Evolutionary conservation across 2,329 filamentous ascomycete species (phyloP).

Genomic region (Orbilia javanica): DNA sequence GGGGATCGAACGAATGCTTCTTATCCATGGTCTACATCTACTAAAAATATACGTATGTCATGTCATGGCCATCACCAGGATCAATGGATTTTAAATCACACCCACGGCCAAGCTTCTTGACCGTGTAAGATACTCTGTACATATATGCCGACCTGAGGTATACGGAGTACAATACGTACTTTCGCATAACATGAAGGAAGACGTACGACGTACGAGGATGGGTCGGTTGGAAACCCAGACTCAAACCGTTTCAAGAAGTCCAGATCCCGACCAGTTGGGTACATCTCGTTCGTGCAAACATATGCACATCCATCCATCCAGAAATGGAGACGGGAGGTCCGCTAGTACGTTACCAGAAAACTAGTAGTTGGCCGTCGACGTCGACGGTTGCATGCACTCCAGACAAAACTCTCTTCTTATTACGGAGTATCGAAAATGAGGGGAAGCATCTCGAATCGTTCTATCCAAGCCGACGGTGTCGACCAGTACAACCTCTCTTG

Average conservation of each 20-base stretch:
- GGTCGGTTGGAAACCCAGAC: slow-evolving; percentile 5
- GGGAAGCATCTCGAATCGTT: slow-evolving; percentile 23
- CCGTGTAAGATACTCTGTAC: background rate
- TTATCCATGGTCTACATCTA: background rate
- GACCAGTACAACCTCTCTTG: background rate
- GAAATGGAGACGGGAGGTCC: background rate
- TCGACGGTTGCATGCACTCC: slow-evolving; percentile 1
- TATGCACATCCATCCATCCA: background rate
- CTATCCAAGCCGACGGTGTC: slow-evolving; percentile 22
- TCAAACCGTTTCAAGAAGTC: slow-evolving; percentile 12
- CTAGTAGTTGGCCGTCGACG: background rate
- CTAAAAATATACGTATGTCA: slow-evolving; percentile 7
- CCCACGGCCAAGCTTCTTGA: background rate
- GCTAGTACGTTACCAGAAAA: background rate
- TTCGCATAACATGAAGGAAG: background rate
- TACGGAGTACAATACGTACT: too few species aligned
- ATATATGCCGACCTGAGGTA: too few species aligned
- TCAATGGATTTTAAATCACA: slow-evolving; percentile 3
- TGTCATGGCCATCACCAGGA: background rate
- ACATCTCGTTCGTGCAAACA: background rate
- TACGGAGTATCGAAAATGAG: background rate
- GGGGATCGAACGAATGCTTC: background rate
- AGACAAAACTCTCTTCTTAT: background rate
- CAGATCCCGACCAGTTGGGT: slow-evolving; percentile 11
- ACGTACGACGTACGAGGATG: slow-evolving; percentile 15